A percentile compares a stretch with the other conserved stretches of the same genome.
phyloP scores from a whole-genome alignment of 225 moss, liverwort and hornwort species.

The Straminergon stramineum region DNA sequence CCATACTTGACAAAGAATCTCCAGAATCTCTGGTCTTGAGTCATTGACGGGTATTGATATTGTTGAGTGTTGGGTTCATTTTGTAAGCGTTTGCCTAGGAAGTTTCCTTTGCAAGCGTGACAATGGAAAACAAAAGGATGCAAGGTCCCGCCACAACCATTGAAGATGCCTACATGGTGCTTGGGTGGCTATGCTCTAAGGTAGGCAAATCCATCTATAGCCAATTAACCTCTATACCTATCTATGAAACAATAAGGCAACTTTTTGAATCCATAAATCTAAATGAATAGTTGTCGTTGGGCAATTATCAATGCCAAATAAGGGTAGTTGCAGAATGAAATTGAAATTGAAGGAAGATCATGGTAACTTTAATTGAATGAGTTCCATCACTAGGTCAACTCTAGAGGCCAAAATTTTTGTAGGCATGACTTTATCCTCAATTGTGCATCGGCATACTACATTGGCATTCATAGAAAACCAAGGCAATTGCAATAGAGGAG shows the following conservation, averaged over 20 bases:
- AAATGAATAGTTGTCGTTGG: accelerated
- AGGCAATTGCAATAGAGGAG: accelerated
- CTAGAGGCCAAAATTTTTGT: background rate
- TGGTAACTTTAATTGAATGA: background rate
- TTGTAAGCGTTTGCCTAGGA: no score
- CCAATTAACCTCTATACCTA: accelerated
- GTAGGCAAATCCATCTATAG: background rate
- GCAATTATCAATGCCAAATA: background rate
- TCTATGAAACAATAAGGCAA: accelerated
- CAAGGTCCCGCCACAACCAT: no score
- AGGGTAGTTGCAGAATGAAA: accelerated
- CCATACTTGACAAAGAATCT: no score
- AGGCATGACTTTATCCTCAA: accelerated
- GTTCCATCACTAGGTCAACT: background rate
- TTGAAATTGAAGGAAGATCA: no score
- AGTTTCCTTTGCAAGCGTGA: no score
- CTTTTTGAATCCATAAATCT: background rate
- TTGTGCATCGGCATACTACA: background rate
- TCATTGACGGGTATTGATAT: no score
- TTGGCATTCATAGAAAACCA: background rate
- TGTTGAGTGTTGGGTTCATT: no score
- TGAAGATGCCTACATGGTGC: no score
- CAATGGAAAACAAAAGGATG: no score
- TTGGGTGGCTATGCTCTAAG: background rate
- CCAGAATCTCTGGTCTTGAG: no score